These are phyloP conservation scores for Aschersonia sp. DNA, from an alignment of 2,329 filamentous ascomycete species.

Conservation along the genomic window DNA sequence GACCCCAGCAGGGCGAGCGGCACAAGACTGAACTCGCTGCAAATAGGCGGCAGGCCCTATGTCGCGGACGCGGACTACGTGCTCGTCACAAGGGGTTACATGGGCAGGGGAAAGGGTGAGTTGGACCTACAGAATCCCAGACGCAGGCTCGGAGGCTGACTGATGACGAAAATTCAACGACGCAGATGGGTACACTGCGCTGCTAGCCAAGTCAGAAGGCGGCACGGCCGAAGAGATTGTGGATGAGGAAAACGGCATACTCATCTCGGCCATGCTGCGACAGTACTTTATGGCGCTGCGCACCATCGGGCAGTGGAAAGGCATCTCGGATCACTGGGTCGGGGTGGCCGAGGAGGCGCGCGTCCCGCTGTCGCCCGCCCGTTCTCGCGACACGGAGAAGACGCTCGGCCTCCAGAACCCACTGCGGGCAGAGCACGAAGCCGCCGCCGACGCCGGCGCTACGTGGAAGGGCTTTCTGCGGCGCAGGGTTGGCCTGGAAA, in stretches of 20 bases:
- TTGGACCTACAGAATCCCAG: background rate
- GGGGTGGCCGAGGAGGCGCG: slow-evolving; percentile 48
- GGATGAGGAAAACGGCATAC: slow-evolving; percentile 71
- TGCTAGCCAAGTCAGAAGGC: slow-evolving; percentile 64
- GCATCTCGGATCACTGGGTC: slow-evolving; percentile 57
- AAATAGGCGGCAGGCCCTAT: slow-evolving; percentile 45
- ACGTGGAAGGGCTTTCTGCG: slow-evolving; percentile 23
- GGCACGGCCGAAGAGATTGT: slow-evolving; percentile 66
- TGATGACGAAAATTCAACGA: background rate
- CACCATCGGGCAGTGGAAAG: slow-evolving; percentile 65
- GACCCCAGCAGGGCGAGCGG: slow-evolving; percentile 47
- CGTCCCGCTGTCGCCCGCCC: slow-evolving; percentile 13
- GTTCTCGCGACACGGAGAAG: slow-evolving; percentile 19
- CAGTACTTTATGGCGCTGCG: slow-evolving; percentile 86
- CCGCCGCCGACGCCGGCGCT: slow-evolving; percentile 8
- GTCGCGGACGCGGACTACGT: slow-evolving; percentile 51
- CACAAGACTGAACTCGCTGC: slow-evolving; percentile 46
- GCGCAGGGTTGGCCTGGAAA: slow-evolving; percentile 18
- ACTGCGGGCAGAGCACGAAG: slow-evolving; percentile 1
- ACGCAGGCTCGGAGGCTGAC: background rate
- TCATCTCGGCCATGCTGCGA: slow-evolving; percentile 73
- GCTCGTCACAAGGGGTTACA: slow-evolving; percentile 73
- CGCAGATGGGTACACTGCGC: slow-evolving; percentile 58
- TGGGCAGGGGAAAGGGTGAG: slow-evolving; percentile 61
- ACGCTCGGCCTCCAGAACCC: slow-evolving; percentile 3